A percentile compares a stretch with the other conserved stretches of the same genome.
These are phyloP conservation scores for Wickerhamomyces alni DNA, from an alignment of 805 yeast genomes.

Conservation along the genomic window DNA sequence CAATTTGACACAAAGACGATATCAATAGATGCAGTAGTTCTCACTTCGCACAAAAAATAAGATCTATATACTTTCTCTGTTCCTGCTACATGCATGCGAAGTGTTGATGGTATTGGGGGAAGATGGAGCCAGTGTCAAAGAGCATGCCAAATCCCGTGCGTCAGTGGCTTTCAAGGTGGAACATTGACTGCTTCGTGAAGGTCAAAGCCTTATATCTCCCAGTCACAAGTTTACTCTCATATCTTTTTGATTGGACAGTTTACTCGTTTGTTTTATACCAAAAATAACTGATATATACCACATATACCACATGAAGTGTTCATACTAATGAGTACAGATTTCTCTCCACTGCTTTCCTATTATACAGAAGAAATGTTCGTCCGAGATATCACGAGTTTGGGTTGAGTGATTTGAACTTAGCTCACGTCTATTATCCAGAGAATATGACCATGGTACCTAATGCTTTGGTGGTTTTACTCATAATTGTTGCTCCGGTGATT, in stretches of 20 bases:
- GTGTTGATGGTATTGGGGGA: neutral
- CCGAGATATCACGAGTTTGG: slow-evolving; percentile 39
- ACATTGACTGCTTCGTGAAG: slow-evolving; percentile 20
- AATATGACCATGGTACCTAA: slow-evolving; percentile 27
- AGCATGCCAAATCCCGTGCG: neutral
- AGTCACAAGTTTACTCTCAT: slow-evolving; percentile 24
- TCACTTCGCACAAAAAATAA: no score
- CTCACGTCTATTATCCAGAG: slow-evolving; percentile 32
- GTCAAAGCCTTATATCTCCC: slow-evolving; percentile 22
- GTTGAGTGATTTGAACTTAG: slow-evolving; percentile 25
- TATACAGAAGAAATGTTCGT: slow-evolving; percentile 27
- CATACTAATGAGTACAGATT: no score
- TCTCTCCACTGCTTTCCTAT: slow-evolving; percentile 16
- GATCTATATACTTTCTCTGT: no score
- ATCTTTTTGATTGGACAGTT: slow-evolving; percentile 27
- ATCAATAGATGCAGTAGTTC: no score
- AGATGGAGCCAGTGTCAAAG: neutral
- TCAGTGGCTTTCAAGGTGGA: slow-evolving; percentile 10
- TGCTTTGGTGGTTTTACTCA: slow-evolving; percentile 15
- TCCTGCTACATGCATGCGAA: no score
- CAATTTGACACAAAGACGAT: slow-evolving; percentile 1
- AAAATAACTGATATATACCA: no score
- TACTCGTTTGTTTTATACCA: slow-evolving; percentile 10
- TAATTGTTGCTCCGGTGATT: slow-evolving; percentile 28
- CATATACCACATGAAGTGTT: no score